Conservation (phyloP, 2,329 filamentous ascomycete genomes). For the Pyrenochaeta sp. region DNA sequence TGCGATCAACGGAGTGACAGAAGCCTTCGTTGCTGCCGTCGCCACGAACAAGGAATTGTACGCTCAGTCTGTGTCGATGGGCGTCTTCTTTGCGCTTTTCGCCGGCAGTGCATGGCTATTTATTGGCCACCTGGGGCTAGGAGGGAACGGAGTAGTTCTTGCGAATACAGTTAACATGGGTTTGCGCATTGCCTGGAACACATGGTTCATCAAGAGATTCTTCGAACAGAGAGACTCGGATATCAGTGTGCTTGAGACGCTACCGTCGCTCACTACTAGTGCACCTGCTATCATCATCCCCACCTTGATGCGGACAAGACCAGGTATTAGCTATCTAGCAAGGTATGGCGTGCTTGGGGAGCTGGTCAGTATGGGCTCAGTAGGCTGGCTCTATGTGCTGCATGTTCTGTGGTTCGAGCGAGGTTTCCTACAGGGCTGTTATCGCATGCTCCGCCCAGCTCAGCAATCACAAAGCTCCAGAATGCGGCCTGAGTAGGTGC, state of each 20-base stretch:
- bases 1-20: conserved; percentile 88
- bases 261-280: conserved; percentile 41
- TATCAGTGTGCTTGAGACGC: conserved; percentile 26
- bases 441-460: conserved; percentile 40
- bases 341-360: conserved; percentile 54
- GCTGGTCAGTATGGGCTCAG: conserved; percentile 46
- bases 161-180: conserved; percentile 93
- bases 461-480: background rate
- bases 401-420: conserved; percentile 47
- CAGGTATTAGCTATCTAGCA: conserved; percentile 31
- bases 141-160: conserved; percentile 80
- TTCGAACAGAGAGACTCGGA: conserved; percentile 30
- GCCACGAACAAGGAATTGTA: conserved; percentile 79
- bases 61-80: conserved; percentile 84
- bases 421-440: conserved; percentile 44
- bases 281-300: conserved; percentile 51
- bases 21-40: conserved; percentile 91
- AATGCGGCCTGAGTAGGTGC: background rate
- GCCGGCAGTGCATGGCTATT: conserved; percentile 77
- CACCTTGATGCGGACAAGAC: conserved; percentile 45
- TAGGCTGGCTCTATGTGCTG: conserved; percentile 48
- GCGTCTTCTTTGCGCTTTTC: conserved; percentile 79
- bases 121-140: conserved; percentile 72
- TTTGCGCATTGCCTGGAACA: conserved; percentile 83
- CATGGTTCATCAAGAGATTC: conserved; percentile 68